Evolutionary conservation across 2,329 filamentous ascomycete species (phyloP), one percentile per base, ranked within the genome.

Genomic region (Arthroderma sp.): DNA sequence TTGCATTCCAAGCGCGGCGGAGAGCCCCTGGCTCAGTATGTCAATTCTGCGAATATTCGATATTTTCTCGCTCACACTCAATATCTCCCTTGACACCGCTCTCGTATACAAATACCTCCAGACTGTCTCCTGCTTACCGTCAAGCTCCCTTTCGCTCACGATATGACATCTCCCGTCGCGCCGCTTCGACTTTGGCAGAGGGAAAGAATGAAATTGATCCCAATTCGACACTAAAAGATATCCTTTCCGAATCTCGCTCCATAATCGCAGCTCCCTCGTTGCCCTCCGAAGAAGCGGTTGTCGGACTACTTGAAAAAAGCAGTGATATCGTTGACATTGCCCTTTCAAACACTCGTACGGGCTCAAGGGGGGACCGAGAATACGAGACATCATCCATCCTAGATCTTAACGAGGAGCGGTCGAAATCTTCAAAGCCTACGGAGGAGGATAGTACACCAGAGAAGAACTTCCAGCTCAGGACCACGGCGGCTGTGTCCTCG

Each of bases 401-500:
- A 6, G 58, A 65, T 38, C 56, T 68, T 10, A 61, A 66, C 29
- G 42, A 47, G 3, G 44, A 44, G 27, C 8, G 36, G 6, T 42
- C 36, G 11, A 39, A 42, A 11, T 6, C 28, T n/a, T 22, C 15
- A 22, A 22, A 22, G 15, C 33, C 8, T 7, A 30, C 40, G 6
- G 46, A 34, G 40, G 45, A 36, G 29, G 36, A 31, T 38, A 42
- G 40, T 40, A 40, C 39, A 36, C 46, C 11, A 36, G 38, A 47
- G 54, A 15, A 55, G 54, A 56, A 57, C 29, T 57, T 63, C 22
- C 61, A 62, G 37, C 50, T 57, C 11, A 63, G 60, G 45, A 56
- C 64, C 4, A 62, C 68, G 28, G 62, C 64, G 15, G 60, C 65
- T 32, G 64, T 80, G 48, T 74, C 73, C 8, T 60, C 66, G 22